Conservation (phyloP, 306 rosid species). For the Parietaria judaica region DNA sequence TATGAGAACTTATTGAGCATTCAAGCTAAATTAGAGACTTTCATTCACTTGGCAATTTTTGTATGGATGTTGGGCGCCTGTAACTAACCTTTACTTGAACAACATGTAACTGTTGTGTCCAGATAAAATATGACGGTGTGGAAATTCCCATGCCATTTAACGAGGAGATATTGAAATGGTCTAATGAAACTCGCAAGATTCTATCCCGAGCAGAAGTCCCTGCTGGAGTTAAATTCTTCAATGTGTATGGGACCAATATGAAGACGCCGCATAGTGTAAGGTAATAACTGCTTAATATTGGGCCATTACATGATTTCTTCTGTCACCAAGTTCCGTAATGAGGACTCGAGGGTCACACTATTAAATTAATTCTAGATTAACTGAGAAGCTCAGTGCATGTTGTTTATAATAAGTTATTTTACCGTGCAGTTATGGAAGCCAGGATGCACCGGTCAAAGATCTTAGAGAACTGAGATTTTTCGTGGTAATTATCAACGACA, state of each 20-base stretch:
- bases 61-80: background rate
- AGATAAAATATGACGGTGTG: conserved; percentile 58
- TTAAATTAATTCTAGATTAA: background rate
- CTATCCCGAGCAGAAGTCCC: conserved; percentile 82
- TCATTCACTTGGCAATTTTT: too few species aligned
- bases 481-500: conserved; percentile 41
- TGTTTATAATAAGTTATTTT: conserved; percentile 11
- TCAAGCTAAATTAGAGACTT: too few species aligned
- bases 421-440: conserved; percentile 75
- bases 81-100: background rate
- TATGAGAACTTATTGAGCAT: conserved; percentile 6
- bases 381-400: conserved; percentile 1
- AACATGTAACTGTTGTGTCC: conserved; percentile 18
- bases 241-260: conserved; percentile 66
- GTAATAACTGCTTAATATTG: conserved; percentile 33
- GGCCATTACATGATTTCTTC: background rate
- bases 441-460: conserved; percentile 58
- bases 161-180: conserved; percentile 73
- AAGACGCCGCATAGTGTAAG: conserved; percentile 80
- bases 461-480: conserved; percentile 43
- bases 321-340: background rate
- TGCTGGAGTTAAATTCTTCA: conserved; percentile 73
- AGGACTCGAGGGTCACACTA: background rate
- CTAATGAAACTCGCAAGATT: conserved; percentile 61
- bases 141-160: conserved; percentile 67